A percentile compares a stretch with the other conserved stretches of the same genome.
These are phyloP conservation scores for Phenoliferia sp. DNA, from an alignment of 1,284 basidiomycete species.

Conservation along the genomic window DNA sequence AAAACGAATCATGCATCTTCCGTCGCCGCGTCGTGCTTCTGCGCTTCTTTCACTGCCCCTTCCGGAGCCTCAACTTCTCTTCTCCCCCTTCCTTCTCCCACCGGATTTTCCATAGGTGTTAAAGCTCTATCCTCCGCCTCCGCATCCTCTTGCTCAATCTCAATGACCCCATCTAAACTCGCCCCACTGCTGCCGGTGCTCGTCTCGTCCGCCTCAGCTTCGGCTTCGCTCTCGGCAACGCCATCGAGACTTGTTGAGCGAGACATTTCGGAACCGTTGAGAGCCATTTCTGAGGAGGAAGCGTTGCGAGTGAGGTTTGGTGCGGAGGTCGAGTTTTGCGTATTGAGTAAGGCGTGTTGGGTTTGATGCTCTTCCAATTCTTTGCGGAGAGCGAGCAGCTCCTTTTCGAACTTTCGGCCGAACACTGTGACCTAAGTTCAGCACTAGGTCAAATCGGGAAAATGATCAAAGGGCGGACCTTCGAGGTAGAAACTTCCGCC, in stretches of 20 bases:
- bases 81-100: neutral
- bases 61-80: neutral
- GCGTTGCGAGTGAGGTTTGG: no score
- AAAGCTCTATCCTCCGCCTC: neutral
- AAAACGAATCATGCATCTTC: no score
- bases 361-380: conserved; percentile 30
- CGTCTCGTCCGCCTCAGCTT: neutral
- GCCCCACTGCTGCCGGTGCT: neutral
- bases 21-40: neutral
- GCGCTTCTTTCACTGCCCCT: neutral
- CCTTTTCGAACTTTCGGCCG: conserved; percentile 34
- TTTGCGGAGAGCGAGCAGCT: conserved; percentile 34
- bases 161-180: neutral
- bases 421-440: no score
- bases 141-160: neutral
- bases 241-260: neutral
- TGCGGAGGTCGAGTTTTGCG: neutral
- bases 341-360: neutral
- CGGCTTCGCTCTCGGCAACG: neutral
- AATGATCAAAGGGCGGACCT: no score
- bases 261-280: neutral
- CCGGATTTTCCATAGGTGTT: no score
- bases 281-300: no score
- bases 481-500: conserved; percentile 23
- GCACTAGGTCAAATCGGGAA: no score